Evolutionary conservation across 1,139 yeast species (phyloP).

Genomic region (Taphrina pruni): DNA sequence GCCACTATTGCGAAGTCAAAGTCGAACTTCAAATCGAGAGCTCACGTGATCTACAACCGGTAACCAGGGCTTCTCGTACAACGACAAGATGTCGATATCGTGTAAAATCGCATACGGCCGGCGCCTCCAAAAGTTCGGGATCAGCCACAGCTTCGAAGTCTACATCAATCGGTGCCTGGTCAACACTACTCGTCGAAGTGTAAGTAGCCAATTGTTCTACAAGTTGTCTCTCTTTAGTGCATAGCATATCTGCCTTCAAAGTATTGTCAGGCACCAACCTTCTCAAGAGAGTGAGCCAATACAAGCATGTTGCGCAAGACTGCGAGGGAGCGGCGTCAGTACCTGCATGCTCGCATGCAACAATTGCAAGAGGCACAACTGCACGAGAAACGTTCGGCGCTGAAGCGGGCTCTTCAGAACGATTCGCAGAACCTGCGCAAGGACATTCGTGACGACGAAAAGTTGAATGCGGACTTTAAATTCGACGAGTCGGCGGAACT

Average conservation of each 20-base stretch:
- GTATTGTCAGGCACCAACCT: no score
- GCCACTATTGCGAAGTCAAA: no score
- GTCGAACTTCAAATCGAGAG: no score
- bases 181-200: no score
- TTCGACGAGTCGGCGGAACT: conserved; percentile 75
- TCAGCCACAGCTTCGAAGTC: background rate
- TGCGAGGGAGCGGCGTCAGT: conserved; percentile 94
- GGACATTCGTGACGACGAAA: conserved; percentile 84
- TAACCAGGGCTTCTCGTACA: no score
- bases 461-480: conserved; percentile 78
- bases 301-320: conserved; percentile 63
- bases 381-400: conserved; percentile 82
- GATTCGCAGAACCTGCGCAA: conserved; percentile 83
- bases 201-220: no score
- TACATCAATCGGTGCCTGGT: no score
- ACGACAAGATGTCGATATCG: background rate
- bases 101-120: background rate
- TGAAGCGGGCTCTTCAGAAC: conserved; percentile 84
- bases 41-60: no score
- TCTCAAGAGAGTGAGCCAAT: no score
- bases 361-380: conserved; percentile 88
- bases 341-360: conserved; percentile 82
- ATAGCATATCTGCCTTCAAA: no score
- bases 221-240: no score
- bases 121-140: background rate